Base-by-base conservation (phyloP, 495 filamentous ascomycete species). In the Pseudotulostoma volvatum region DNA sequence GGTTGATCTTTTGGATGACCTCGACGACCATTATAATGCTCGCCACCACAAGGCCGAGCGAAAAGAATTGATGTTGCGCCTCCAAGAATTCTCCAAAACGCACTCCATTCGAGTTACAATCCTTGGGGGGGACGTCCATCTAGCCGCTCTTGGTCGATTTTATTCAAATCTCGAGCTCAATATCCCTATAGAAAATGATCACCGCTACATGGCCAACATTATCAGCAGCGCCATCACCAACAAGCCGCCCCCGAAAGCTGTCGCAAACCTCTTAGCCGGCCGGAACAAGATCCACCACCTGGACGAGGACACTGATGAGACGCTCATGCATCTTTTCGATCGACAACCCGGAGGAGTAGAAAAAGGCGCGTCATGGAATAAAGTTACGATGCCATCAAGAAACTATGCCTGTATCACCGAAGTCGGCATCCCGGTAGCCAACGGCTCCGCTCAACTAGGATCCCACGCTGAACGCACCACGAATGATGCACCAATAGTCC, bases 21-120 rank as follows among this genome's bases (percentile, higher is more conserved):
- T 95, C 13, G 87, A 94, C 51, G 88, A 94, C 53, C 88, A 96
- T 53, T 94, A 94, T 61, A 93, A 84, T 18, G 85, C 88, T 9
- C 74, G 76, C 20, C 84, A 84, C 39, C 88, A 96, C 66, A 96
- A 94, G 55, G 69, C 72, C 31, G 88, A 95, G 63, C 78, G 88
- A 33, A 77, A 76, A 43, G 59, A 66, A 20, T 66, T 96, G 18
- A 54, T 93, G 21, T 67, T 76, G 32, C 71, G 79, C 17, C 70
- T 94, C 16, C 86, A 95, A 52, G 59, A 64, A 15, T 57, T 94
- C 28, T 70, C 80, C 25, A 67, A 75, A 34, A 64, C 74, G 42
- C 74, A 82, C 61, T 78, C 72, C 9, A 65, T 87, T 16, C 84
- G 88, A 21, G 70, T 90, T 39, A 83, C 81, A 13, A 92, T 95